Evolutionary conservation across 192 early-diverging fungal genomes (phyloP).

Genomic region (Coemansia javaensis): DNA sequence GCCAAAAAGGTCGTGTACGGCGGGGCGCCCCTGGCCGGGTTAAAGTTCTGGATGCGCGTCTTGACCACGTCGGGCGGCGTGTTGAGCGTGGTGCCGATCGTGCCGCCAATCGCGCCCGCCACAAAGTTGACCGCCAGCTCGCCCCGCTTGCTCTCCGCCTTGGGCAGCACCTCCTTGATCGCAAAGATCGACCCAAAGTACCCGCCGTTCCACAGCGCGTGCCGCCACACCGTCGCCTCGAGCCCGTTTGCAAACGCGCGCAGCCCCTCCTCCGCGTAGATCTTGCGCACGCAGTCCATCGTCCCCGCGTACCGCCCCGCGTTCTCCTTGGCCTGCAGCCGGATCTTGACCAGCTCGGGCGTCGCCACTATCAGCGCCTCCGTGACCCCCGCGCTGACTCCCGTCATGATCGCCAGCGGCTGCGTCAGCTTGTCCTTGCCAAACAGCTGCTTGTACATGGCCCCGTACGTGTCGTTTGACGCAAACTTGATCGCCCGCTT

Average conservation of each 20-base stretch:
- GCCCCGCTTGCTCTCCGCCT: slow-evolving; percentile 73
- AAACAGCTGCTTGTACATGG: slow-evolving; percentile 65
- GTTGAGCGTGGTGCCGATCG: slow-evolving; percentile 87
- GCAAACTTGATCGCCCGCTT: slow-evolving; percentile 98
- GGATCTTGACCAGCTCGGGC: slow-evolving; percentile 93
- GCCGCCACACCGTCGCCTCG: slow-evolving; percentile 91
- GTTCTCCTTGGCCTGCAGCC: slow-evolving; percentile 87
- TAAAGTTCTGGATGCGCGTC: slow-evolving; percentile 88
- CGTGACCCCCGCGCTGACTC: slow-evolving; percentile 85
- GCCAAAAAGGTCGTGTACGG: slow-evolving; percentile 91
- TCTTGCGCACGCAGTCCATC: slow-evolving; percentile 72
- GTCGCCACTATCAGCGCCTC: slow-evolving; percentile 88
- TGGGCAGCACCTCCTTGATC: slow-evolving; percentile 70
- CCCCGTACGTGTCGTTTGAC: slow-evolving; percentile 82
- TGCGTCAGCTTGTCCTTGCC: slow-evolving; percentile 71
- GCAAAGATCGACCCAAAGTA: slow-evolving; percentile 63
- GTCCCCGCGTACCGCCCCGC: slow-evolving; percentile 82
- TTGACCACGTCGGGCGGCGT: slow-evolving; percentile 97
- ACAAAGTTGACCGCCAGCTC: slow-evolving; percentile 80
- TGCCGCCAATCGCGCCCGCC: slow-evolving; percentile 89
- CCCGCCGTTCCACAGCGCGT: slow-evolving; percentile 94
- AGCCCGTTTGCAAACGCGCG: slow-evolving; percentile 85
- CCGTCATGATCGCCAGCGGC: slow-evolving; percentile 74
- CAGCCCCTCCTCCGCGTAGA: slow-evolving; percentile 74
- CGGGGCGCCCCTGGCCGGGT: slow-evolving; percentile 57